Conservation (phyloP, 129 eudicot species). For the Artemisia tridentata region DNA sequence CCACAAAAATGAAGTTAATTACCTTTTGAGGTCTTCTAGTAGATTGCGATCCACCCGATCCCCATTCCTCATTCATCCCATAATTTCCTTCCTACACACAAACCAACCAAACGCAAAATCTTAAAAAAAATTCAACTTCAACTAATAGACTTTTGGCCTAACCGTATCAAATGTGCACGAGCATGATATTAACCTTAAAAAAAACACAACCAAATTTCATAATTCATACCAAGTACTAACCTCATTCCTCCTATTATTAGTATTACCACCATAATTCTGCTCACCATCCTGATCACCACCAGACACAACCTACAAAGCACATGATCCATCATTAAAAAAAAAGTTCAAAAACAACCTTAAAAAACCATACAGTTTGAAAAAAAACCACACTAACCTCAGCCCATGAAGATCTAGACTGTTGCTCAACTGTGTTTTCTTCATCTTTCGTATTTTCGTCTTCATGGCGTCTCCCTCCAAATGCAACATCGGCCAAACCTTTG, state of each 20-base stretch:
- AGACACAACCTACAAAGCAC: constrained; percentile 60
- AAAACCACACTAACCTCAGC: constrained; percentile 49
- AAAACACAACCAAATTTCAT: not conserved
- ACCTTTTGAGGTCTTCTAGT: constrained; percentile 55
- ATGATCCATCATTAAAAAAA: constrained; percentile 4
- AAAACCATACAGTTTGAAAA: not conserved
- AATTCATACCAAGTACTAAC: constrained; percentile 22
- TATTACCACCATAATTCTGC: constrained; percentile 15
- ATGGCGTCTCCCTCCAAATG: constrained; percentile 35
- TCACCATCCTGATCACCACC: constrained; percentile 69
- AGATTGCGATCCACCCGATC: constrained; percentile 48
- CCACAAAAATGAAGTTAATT: not conserved
- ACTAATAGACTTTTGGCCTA: not conserved
- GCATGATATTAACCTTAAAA: too few species aligned
- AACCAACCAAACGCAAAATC: not conserved
- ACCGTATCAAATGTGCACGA: too few species aligned
- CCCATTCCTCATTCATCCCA: constrained; percentile 52
- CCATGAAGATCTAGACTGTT: constrained; percentile 88
- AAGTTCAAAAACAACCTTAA: not conserved
- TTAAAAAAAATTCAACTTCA: not conserved
- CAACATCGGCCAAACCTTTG: constrained; percentile 68
- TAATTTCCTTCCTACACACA: constrained; percentile 40
- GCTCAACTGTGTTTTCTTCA: constrained; percentile 36
- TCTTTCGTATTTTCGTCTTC: constrained; percentile 25
- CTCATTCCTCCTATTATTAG: constrained; percentile 31